Evolutionary conservation across 179 eudicot species (phyloP).

Genomic region (Beta macrorhiza): DNA sequence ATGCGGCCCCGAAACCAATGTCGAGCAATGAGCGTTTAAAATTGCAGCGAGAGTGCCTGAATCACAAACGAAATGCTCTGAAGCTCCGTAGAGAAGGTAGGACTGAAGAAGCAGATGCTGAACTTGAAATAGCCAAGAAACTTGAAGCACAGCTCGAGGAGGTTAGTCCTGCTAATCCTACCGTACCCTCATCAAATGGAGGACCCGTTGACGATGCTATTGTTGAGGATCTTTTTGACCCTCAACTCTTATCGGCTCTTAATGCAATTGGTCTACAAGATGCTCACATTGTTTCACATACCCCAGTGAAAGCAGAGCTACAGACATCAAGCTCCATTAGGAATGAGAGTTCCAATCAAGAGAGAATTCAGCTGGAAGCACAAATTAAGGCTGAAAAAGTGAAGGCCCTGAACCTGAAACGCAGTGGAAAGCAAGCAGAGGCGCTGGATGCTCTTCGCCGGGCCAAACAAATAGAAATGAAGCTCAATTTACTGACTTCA

Average conservation of each 20-base stretch:
- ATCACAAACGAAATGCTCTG: slow-evolving; percentile 74
- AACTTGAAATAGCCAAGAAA: slow-evolving; percentile 77
- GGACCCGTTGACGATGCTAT: slow-evolving; percentile 48
- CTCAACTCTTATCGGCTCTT: slow-evolving; percentile 84
- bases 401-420: slow-evolving; percentile 73
- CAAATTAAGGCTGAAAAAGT: slow-evolving; percentile 81
- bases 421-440: slow-evolving; percentile 85
- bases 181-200: slow-evolving; percentile 29
- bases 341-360: slow-evolving; percentile 40
- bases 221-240: slow-evolving; percentile 87
- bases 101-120: slow-evolving; percentile 83
- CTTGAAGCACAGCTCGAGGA: slow-evolving; percentile 83
- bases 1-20: slow-evolving; percentile 46
- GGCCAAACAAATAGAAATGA: slow-evolving; percentile 82
- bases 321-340: slow-evolving; percentile 27
- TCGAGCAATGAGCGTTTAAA: slow-evolving; percentile 75
- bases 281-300: slow-evolving; percentile 26
- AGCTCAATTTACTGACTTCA: slow-evolving; percentile 49
- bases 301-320: slow-evolving; percentile 36
- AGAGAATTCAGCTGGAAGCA: slow-evolving; percentile 59
- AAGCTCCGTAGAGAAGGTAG: slow-evolving; percentile 92
- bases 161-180: slow-evolving; percentile 35
- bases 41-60: slow-evolving; percentile 77
- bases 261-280: slow-evolving; percentile 70
- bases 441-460: slow-evolving; percentile 76